Percentiles rank a stretch among this genome's conserved stretches.
phyloP scores from a whole-genome alignment of 202 grass and related monocot genomes.

The Panicum virgatum region DNA sequence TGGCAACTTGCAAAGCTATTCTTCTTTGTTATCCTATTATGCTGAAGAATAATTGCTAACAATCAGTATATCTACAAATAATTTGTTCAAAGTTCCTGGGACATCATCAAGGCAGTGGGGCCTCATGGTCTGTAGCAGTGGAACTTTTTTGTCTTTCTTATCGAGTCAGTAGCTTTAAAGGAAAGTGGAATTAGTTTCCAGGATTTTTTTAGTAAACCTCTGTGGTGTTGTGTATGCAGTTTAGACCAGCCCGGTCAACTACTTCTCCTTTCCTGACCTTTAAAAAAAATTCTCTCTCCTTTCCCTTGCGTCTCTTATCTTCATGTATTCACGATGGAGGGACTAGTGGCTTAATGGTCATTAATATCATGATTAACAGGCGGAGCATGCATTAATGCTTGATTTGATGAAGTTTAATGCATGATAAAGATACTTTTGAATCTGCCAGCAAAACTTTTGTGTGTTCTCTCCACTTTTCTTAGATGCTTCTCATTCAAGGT shows the following conservation, averaged over 20 bases:
- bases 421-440: constrained; percentile 3
- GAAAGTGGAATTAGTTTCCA: background rate
- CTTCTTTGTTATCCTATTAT: background rate
- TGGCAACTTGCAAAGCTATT: background rate
- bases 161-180: background rate
- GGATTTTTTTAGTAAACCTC: background rate
- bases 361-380: background rate
- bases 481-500: background rate
- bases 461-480: constrained; percentile 9
- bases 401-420: constrained; percentile 3
- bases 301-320: background rate
- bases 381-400: background rate
- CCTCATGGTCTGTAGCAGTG: background rate
- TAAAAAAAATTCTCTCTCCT: background rate
- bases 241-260: background rate
- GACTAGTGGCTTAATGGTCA: background rate
- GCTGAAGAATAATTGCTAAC: background rate
- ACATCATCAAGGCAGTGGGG: background rate
- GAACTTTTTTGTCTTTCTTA: background rate
- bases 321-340: background rate
- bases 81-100: background rate
- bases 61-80: background rate
- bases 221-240: background rate
- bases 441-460: constrained; percentile 1
- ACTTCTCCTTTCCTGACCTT: background rate